Conservation (phyloP, 192 early-diverging fungal species). For the Coemansia sp. region DNA sequence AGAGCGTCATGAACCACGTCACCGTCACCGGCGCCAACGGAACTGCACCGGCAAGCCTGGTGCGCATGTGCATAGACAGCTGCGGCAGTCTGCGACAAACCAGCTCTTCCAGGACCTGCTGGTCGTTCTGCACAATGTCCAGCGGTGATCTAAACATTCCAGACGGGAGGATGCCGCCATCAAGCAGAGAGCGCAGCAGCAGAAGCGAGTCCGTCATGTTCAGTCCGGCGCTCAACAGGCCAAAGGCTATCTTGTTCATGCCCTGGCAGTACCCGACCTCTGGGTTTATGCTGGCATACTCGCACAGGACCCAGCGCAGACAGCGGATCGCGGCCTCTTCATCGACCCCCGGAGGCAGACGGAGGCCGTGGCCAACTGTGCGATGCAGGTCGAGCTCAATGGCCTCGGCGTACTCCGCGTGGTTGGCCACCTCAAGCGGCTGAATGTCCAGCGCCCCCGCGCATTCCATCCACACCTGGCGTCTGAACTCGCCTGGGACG, state of each 20-base stretch:
- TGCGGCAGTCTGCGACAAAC: slow-evolving; percentile 55
- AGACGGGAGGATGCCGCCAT: slow-evolving; percentile 51
- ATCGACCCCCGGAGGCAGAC: neutral
- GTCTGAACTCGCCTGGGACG: slow-evolving; percentile 29
- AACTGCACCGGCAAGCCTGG: slow-evolving; percentile 37
- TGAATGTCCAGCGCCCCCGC: slow-evolving; percentile 28
- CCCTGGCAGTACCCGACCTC: slow-evolving; percentile 61
- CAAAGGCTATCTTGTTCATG: slow-evolving; percentile 60
- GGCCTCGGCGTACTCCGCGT: slow-evolving; percentile 20
- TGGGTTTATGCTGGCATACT: slow-evolving; percentile 37
- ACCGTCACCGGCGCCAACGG: slow-evolving; percentile 57
- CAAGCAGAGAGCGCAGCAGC: slow-evolving; percentile 52
- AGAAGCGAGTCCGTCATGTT: slow-evolving; percentile 49
- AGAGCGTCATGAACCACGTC: slow-evolving; percentile 60
- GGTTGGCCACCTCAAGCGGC: neutral
- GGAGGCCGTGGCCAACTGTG: slow-evolving; percentile 9
- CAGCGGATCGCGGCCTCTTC: slow-evolving; percentile 5
- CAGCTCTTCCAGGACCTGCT: slow-evolving; percentile 56
- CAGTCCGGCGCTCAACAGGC: slow-evolving; percentile 54
- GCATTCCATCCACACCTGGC: slow-evolving; percentile 52
- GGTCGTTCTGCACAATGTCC: slow-evolving; percentile 55
- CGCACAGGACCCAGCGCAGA: slow-evolving; percentile 41
- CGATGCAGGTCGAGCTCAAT: slow-evolving; percentile 51
- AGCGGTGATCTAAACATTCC: slow-evolving; percentile 58
- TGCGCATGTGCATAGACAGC: slow-evolving; percentile 45